Percentiles rank a stretch among this genome's conserved stretches.
Conservation (phyloP, 805 yeast species). For the Ogataea glucozyma region DNA sequence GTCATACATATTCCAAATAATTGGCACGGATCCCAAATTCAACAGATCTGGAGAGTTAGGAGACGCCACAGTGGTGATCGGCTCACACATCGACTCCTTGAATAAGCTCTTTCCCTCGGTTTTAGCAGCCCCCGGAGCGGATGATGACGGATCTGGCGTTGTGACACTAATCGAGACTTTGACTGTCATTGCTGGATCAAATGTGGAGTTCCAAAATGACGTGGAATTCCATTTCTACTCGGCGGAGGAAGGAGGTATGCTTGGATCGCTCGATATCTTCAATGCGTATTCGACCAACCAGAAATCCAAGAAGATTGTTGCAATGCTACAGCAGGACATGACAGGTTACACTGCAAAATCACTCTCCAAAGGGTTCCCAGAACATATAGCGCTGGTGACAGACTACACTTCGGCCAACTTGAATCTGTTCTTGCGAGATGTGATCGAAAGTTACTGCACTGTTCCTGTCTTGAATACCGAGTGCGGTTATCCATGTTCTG, state of each 20-base stretch:
- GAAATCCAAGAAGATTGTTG: conserved; percentile 57
- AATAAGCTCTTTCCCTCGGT: conserved; percentile 69
- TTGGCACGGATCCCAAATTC: conserved; percentile 6
- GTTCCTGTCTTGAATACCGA: conserved; percentile 72
- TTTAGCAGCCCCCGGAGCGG: conserved; percentile 91
- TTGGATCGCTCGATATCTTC: conserved; percentile 83
- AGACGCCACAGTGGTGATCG: conserved; percentile 62
- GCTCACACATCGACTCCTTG: conserved; percentile 84
- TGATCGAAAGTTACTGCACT: conserved; percentile 60
- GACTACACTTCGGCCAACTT: conserved; percentile 63
- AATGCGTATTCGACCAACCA: conserved; percentile 43
- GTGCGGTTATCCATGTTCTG: conserved; percentile 95
- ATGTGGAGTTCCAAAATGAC: conserved; percentile 50
- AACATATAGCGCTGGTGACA: conserved; percentile 75
- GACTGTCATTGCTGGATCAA: conserved; percentile 21
- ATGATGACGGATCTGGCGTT: conserved; percentile 89
- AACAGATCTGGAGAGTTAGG: conserved; percentile 6
- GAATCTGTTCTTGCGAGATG: conserved; percentile 58
- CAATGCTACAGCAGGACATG: conserved; percentile 96
- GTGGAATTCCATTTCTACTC: conserved; percentile 90
- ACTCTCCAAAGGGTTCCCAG: conserved; percentile 51
- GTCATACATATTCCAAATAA: conserved; percentile 18
- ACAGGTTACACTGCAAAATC: conserved; percentile 71
- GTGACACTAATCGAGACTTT: conserved; percentile 72
- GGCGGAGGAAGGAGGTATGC: conserved; percentile 90